Base-by-base conservation (phyloP, 371 early-diverging fungal genomes). In the Smittium mucronatum region DNA sequence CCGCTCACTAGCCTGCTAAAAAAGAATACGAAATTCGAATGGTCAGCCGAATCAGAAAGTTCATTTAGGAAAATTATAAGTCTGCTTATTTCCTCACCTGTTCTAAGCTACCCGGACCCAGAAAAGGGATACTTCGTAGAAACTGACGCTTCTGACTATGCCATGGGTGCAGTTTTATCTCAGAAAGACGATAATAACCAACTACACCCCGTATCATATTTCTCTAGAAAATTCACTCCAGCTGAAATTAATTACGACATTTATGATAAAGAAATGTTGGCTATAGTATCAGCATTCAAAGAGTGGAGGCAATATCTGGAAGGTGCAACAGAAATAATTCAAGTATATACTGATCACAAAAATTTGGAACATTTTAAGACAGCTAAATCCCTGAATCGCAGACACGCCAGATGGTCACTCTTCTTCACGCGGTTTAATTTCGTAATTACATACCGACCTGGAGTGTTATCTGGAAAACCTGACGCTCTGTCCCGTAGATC, bases 1-100 rank as follows among this genome's bases (percentile, higher is more conserved):
- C n/a, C n/a, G n/a, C n/a, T n/a, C n/a, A n/a, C n/a, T n/a, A n/a
- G 71, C 25, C 58, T 80, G 26, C 73, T 77, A 2, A 58, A 70
- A 61, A 34, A 35, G 2, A 70, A 70, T 36, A 17, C 70, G 1
- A 68, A 30, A 5, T 28, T 30, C 2, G 28, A 59, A 36, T 66
- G 63, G 31, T 57, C 61, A 17, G 2, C 17, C 0, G 31, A 70
- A 0, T 33, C 32, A 32, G 68, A 63, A 33, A 36, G 68, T 32
- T 28, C 70, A 0, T 28, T 76, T 0, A 68, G 71, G 28, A 0
- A 8, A 69, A 11, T 70, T 28, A 70, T 64, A 57, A 29, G n/a
- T 0, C 28, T 72, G 8, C 25, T 75, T 0, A 2, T 16, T 0
- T 0, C n/a, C 1, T 70, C 76, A 0, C 74, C 77, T 0, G 58